Conservation (phyloP, 495 filamentous ascomycete species). For the Aspergillus baeticus region DNA sequence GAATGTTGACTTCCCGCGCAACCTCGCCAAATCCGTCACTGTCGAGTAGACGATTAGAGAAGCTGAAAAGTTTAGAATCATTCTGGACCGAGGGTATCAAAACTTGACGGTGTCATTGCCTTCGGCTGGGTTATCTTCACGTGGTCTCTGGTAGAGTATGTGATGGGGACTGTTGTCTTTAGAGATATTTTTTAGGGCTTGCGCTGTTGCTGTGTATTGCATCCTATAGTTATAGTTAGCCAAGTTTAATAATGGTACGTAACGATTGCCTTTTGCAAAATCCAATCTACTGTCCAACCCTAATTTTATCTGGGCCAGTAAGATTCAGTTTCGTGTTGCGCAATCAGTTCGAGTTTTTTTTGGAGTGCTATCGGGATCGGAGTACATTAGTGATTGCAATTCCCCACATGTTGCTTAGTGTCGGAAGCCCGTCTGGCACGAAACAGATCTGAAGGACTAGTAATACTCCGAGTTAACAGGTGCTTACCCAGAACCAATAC, state of each 20-base stretch:
- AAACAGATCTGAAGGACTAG: neutral
- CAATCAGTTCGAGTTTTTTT: too few relatives aligned
- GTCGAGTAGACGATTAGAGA: slow-evolving; percentile 70
- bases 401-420: neutral
- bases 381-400: neutral
- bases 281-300: too few relatives aligned
- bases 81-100: neutral
- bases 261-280: neutral
- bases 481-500: too few relatives aligned
- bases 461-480: neutral
- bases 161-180: neutral
- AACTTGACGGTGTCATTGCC: slow-evolving; percentile 2
- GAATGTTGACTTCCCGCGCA: slow-evolving; percentile 96
- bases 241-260: neutral
- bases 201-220: neutral
- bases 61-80: neutral
- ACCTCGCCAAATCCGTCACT: slow-evolving; percentile 97
- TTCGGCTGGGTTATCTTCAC: slow-evolving; percentile 2
- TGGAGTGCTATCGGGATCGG: too few relatives aligned
- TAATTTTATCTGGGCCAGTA: too few relatives aligned
- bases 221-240: neutral
- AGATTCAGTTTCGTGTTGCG: too few relatives aligned
- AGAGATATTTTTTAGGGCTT: slow-evolving; percentile 1
- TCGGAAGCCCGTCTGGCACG: neutral
- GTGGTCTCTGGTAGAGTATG: neutral